phyloP scores from a whole-genome alignment of 257 asterid species.

The Cordia subcordata region DNA sequence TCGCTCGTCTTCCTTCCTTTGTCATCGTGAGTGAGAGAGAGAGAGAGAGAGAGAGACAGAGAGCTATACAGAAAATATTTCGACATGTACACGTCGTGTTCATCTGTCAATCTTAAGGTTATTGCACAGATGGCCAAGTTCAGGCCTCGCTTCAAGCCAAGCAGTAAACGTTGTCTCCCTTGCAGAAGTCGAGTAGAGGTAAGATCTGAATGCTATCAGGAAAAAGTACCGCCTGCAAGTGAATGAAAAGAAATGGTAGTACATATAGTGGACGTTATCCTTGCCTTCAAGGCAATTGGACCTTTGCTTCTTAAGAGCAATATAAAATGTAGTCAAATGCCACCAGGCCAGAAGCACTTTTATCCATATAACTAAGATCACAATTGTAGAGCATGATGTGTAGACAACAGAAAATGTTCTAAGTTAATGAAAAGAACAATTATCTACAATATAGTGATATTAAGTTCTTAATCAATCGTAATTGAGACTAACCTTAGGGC shows the following conservation, averaged over 20 bases:
- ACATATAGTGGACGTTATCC: neutral
- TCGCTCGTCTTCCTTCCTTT: neutral
- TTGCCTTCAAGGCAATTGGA: neutral
- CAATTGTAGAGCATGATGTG: neutral
- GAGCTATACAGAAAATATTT: neutral
- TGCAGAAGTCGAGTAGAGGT: conserved; percentile 68
- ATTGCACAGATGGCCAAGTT: conserved; percentile 87
- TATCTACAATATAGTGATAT: neutral
- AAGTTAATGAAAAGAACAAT: neutral
- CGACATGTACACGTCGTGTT: neutral
- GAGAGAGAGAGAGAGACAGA: neutral
- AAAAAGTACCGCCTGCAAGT: conserved; percentile 87
- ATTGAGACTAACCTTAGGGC: conserved; percentile 68
- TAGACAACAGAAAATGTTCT: too few species aligned
- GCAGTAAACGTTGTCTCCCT: conserved; percentile 49
- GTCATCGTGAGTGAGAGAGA: neutral
- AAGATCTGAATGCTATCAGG: conserved; percentile 85
- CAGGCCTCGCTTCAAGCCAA: conserved; percentile 96
- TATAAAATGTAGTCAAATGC: too few species aligned
- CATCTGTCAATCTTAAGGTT: conserved; percentile 72
- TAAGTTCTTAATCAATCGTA: neutral
- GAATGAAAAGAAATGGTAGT: conserved; percentile 11
- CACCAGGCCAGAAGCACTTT: too few species aligned
- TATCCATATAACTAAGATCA: too few species aligned
- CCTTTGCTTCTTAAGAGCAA: too few species aligned